Evolutionary conservation across 2,329 filamentous ascomycete species (phyloP).

Genomic region (Colletotrichum tanaceti): DNA sequence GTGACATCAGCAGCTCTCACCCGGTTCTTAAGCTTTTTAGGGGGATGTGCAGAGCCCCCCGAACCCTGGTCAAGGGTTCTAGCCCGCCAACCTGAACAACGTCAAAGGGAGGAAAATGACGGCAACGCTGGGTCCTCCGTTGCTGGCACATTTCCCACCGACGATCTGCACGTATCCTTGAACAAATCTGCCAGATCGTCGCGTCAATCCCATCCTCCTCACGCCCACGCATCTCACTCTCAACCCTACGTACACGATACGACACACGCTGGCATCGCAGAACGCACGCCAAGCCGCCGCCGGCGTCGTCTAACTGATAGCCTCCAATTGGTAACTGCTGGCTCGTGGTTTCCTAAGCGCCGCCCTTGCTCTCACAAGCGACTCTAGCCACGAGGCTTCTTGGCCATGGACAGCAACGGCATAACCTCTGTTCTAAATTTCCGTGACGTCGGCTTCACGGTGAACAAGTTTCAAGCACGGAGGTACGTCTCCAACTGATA

Average conservation of each 20-base stretch:
- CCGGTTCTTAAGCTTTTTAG: conserved; percentile 32
- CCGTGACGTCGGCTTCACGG: conserved; percentile 76
- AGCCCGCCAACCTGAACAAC: conserved; percentile 24
- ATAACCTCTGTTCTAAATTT: conserved; percentile 72
- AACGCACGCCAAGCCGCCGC: background rate
- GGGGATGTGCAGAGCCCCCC: conserved; percentile 29
- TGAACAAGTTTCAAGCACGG: conserved; percentile 69
- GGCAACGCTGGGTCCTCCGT: background rate
- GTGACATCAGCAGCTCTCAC: conserved; percentile 27
- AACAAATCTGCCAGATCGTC: conserved; percentile 5
- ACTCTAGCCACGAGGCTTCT: background rate
- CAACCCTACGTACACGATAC: background rate
- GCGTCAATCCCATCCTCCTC: conserved; percentile 2
- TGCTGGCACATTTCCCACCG: conserved; percentile 7
- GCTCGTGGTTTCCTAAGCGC: conserved; percentile 1
- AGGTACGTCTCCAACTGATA: conserved; percentile 56
- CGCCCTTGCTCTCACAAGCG: background rate
- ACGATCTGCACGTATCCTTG: background rate
- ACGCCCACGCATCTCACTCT: background rate
- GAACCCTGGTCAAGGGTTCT: conserved; percentile 17
- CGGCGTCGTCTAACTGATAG: conserved; percentile 1
- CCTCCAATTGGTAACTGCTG: conserved; percentile 1
- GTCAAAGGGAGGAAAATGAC: conserved; percentile 1
- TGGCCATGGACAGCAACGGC: conserved; percentile 30
- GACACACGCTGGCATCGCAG: background rate